Conservation (phyloP, 345 rosid genomes). For the Salix purpurea region DNA sequence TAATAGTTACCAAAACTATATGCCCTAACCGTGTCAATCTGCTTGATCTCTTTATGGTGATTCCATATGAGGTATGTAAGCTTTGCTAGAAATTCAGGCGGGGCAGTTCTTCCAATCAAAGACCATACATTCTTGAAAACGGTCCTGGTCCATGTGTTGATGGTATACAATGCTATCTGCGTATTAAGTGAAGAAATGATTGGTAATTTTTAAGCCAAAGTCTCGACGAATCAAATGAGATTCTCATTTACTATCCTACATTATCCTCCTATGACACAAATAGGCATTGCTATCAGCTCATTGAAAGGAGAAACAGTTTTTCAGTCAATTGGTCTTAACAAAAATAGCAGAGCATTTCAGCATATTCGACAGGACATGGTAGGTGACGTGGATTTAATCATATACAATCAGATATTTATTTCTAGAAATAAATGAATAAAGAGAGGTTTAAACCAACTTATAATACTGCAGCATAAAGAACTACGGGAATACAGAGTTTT, state of each 20-base stretch:
- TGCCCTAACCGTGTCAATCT: conserved; percentile 77
- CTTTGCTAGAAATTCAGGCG: conserved; percentile 74
- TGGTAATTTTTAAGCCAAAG: too few relatives aligned
- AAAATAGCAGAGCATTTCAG: too few relatives aligned
- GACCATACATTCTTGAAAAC: conserved; percentile 69
- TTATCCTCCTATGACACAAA: too few relatives aligned
- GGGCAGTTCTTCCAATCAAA: conserved; percentile 67
- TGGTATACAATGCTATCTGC: conserved; percentile 84
- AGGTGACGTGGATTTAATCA: too few relatives aligned
- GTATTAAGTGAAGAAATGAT: background rate
- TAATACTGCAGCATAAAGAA: background rate
- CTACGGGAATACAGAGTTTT: background rate
- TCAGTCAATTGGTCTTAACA: too few relatives aligned
- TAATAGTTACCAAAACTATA: conserved; percentile 76
- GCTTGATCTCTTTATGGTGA: conserved; percentile 66
- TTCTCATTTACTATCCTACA: too few relatives aligned
- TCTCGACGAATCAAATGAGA: too few relatives aligned
- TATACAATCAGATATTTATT: too few relatives aligned
- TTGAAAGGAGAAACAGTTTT: background rate
- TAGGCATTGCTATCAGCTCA: too few relatives aligned
- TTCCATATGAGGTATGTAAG: conserved; percentile 75
- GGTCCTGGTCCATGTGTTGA: conserved; percentile 64
- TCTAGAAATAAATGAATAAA: too few relatives aligned
- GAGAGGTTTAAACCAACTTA: background rate
- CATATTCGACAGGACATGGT: too few relatives aligned